Evolutionary conservation across 2,329 filamentous ascomycete genomes (phyloP).

Genomic region (Diplodia intermedia): DNA sequence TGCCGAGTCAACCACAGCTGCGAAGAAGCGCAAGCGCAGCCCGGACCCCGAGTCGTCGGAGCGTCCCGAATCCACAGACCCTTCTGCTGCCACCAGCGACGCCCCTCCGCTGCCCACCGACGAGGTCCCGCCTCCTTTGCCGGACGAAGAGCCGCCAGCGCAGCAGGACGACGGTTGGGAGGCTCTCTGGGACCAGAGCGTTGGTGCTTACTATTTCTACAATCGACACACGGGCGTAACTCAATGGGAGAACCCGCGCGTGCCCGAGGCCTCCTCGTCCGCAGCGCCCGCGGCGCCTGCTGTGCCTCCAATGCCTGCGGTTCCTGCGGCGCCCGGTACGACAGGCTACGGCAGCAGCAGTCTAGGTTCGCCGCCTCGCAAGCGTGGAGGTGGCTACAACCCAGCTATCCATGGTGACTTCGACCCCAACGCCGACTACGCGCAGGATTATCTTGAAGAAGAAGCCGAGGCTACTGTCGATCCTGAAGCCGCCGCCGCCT

Average conservation of each 20-base stretch:
- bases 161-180: conserved; percentile 76
- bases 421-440: conserved; percentile 95
- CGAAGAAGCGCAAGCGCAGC: conserved; percentile 32
- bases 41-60: conserved; percentile 11
- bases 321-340: conserved; percentile 36
- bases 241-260: conserved; percentile 87
- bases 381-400: conserved; percentile 78
- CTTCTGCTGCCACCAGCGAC: background rate
- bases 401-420: conserved; percentile 96
- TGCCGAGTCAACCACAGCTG: conserved; percentile 2
- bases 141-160: conserved; percentile 41
- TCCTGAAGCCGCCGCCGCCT: conserved; percentile 37
- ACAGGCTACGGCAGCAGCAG: conserved; percentile 42
- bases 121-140: conserved; percentile 29
- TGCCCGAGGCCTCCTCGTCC: conserved; percentile 57
- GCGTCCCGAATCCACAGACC: background rate
- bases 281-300: conserved; percentile 28
- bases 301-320: conserved; percentile 7
- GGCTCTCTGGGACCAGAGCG: conserved; percentile 73
- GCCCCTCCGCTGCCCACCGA: conserved; percentile 29
- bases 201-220: conserved; percentile 80
- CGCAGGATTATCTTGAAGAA: conserved; percentile 55
- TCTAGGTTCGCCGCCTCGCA: conserved; percentile 42
- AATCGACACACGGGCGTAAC: conserved; percentile 77
- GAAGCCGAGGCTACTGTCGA: conserved; percentile 40